These are phyloP conservation scores for Calonectria pseudoturangicola DNA, from an alignment of 2,329 filamentous ascomycete genomes.

Conservation along the genomic window DNA sequence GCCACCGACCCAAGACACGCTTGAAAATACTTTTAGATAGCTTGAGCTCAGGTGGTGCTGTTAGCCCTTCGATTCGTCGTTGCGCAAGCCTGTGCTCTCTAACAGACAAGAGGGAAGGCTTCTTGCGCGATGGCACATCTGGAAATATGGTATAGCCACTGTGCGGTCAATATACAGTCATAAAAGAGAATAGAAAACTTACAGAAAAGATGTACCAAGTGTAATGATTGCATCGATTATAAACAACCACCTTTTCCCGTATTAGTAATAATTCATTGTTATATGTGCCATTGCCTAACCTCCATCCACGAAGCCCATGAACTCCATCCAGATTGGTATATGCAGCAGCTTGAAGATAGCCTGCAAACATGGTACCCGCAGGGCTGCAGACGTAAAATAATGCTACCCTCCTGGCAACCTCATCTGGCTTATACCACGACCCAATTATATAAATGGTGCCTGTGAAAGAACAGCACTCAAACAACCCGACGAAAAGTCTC, in stretches of 20 bases:
- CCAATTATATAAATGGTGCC: slow-evolving; percentile 57
- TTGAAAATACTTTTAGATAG: slow-evolving; percentile 60
- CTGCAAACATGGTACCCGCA: slow-evolving; percentile 65
- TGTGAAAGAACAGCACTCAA: slow-evolving; percentile 56
- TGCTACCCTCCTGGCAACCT: slow-evolving; percentile 61
- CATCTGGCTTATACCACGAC: slow-evolving; percentile 64
- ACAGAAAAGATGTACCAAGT: slow-evolving; percentile 70
- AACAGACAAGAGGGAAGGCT: slow-evolving; percentile 57
- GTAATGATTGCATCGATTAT: slow-evolving; percentile 77
- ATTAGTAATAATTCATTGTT: neutral
- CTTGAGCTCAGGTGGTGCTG: slow-evolving; percentile 55
- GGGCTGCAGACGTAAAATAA: slow-evolving; percentile 66
- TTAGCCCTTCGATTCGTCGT: slow-evolving; percentile 54
- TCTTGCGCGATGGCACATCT: slow-evolving; percentile 56
- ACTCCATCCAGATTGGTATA: slow-evolving; percentile 72
- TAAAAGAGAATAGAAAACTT: neutral
- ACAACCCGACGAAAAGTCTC: slow-evolving; percentile 64
- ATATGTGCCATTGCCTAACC: neutral
- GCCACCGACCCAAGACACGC: slow-evolving; percentile 62
- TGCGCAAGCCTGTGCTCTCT: slow-evolving; percentile 57
- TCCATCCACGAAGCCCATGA: slow-evolving; percentile 60
- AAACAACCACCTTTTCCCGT: slow-evolving; percentile 67
- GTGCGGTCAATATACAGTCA: neutral
- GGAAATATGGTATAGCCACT: slow-evolving; percentile 60
- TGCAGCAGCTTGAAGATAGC: slow-evolving; percentile 70